These are phyloP conservation scores for Afroboletus lepidellus DNA, from an alignment of 1,284 basidiomycete genomes.

Conservation along the genomic window DNA sequence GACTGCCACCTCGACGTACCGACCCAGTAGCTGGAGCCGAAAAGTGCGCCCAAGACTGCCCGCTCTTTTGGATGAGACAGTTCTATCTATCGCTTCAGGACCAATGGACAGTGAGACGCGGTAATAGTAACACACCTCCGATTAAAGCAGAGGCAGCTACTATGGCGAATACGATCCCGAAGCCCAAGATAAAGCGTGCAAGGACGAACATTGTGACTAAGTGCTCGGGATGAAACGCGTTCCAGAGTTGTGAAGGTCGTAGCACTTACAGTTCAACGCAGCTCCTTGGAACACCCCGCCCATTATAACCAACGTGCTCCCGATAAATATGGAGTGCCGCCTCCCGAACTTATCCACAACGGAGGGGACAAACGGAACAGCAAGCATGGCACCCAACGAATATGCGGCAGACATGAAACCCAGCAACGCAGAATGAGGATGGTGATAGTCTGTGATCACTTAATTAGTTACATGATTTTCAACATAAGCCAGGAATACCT, in stretches of 20 bases:
- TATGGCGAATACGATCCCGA: constrained; percentile 2
- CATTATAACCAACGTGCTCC: neutral
- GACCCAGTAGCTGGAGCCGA: neutral
- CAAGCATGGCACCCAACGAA: constrained; percentile 5
- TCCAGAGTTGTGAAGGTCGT: neutral
- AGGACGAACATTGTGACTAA: neutral
- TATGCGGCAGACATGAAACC: constrained; percentile 1
- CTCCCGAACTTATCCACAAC: constrained; percentile 8
- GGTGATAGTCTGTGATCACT: constrained; percentile 9
- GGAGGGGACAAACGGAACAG: constrained; percentile 5
- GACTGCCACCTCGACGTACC: neutral
- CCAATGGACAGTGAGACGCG: neutral
- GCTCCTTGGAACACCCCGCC: constrained; percentile 9
- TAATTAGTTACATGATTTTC: too few relatives aligned
- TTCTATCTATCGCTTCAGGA: neutral
- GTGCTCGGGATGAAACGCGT: neutral
- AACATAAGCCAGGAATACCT: neutral
- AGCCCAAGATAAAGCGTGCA: constrained; percentile 10
- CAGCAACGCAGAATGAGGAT: constrained; percentile 17
- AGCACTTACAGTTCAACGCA: constrained; percentile 8
- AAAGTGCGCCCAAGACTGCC: neutral
- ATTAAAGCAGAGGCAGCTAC: constrained; percentile 11
- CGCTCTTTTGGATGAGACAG: neutral
- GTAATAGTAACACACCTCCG: constrained; percentile 1
- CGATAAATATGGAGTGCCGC: neutral